Conservation (phyloP, 331 rosid species). For the Saraca asoca region DNA sequence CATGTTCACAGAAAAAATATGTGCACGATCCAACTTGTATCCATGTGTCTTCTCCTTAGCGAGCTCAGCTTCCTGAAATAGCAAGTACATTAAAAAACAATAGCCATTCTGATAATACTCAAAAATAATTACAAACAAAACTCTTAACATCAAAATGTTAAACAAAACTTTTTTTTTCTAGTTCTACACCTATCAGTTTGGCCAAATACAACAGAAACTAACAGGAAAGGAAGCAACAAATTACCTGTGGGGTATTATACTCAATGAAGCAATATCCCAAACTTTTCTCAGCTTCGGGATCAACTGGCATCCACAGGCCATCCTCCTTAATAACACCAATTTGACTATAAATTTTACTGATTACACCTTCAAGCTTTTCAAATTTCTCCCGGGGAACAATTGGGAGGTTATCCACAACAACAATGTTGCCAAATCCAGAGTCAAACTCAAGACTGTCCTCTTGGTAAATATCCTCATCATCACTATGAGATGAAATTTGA, state of each 20-base stretch:
- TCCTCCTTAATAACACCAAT: conserved; percentile 77
- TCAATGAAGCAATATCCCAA: conserved; percentile 84
- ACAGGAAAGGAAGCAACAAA: neutral
- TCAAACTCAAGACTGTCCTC: conserved; percentile 71
- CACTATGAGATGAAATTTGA: conserved; percentile 41
- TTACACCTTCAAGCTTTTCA: conserved; percentile 77
- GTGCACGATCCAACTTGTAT: conserved; percentile 76
- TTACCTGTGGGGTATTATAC: conserved; percentile 81
- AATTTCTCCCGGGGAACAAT: conserved; percentile 76
- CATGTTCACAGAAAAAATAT: conserved; percentile 74
- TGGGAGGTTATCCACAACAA: conserved; percentile 82
- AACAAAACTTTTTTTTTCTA: neutral
- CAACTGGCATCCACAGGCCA: conserved; percentile 92
- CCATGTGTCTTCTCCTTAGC: conserved; percentile 89
- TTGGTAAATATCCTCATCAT: conserved; percentile 62
- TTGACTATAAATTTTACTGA: conserved; percentile 78
- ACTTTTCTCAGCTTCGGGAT: conserved; percentile 51
- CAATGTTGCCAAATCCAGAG: conserved; percentile 69
- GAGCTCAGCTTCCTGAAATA: conserved; percentile 83
- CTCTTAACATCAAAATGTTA: neutral
- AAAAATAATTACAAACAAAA: neutral
- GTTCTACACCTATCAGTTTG: neutral
- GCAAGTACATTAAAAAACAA: no score
- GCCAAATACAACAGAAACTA: neutral
- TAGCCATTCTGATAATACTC: neutral